Evolutionary conservation across 73 alveolate species (phyloP), one percentile per base, ranked within the genome.

Genomic region (Paramecium octaurelia): DNA sequence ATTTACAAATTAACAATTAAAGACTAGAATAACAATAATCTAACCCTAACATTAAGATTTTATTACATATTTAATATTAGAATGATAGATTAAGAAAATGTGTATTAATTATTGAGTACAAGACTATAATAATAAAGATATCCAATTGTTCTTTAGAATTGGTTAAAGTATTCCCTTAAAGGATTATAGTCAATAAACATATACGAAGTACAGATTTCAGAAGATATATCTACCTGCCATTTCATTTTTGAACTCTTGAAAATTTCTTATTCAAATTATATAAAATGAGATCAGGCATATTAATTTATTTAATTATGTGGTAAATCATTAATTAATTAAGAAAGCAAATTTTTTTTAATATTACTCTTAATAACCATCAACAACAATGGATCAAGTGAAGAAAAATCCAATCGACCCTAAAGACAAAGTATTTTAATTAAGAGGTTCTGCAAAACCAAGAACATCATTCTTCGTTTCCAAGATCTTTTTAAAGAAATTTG

Each of bases 401-500:
- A 75, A 75, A 40, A 75, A 16, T 21, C 58, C 58, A 75, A 75
- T 75, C 58, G 88, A 75, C 88, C 88, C 88, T 75, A 75, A 31
- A 35, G 88, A 75, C 36, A 75, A 75, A n/a, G 64, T 40, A 36
- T 35, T 75, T 18, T 75, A 31, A 75, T 75, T 75, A n/a, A 75
- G 88, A 35, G 29, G 69, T n/a, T 31, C 34, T 6, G 54, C 23
- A 80, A 44, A 80, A 20, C 76, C 91, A 20, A 42, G 91, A 80
- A 80, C 70, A 24, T 44, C 75, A 14, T 6, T 80, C 29, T 80
- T 80, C 76, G 57, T 80, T 24, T 21, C 91, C 29, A 80, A 80
- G 57, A 80, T 80, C 34, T 48, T 38, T 46, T 80, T 80, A 36
- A 80, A 48, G 91, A 80, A 80, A 21, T 80, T 80, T 48, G 91